Percentiles rank a stretch among this genome's conserved stretches.
Evolutionary conservation across 495 filamentous ascomycete species (phyloP).

Genomic region (Penicillium riverlandense): DNA sequence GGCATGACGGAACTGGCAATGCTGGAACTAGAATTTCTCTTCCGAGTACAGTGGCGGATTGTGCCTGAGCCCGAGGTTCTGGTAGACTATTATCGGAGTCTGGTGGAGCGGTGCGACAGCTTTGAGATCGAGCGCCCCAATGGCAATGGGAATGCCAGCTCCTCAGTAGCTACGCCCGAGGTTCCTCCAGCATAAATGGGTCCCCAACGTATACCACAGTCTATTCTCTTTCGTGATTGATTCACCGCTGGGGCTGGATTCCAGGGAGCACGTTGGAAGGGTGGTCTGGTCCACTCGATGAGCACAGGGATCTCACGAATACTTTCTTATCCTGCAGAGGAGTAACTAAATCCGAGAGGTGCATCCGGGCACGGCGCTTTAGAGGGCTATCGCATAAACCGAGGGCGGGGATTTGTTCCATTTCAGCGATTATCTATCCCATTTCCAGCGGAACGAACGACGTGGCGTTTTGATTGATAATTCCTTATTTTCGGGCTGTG

Average conservation of each 20-base stretch:
- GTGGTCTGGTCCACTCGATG: too few relatives aligned
- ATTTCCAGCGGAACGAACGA: conserved; percentile 8
- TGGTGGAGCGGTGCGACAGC: conserved; percentile 65
- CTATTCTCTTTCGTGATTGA: too few relatives aligned
- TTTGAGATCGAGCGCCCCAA: conserved; percentile 42
- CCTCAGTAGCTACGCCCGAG: conserved; percentile 5
- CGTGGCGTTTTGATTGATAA: conserved; percentile 17
- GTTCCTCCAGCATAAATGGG: conserved; percentile 5
- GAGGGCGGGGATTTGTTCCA: conserved; percentile 14
- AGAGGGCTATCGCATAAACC: conserved; percentile 12
- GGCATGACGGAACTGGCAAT: conserved; percentile 80
- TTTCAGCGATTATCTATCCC: conserved; percentile 12
- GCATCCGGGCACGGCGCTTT: conserved; percentile 5
- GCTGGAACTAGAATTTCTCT: conserved; percentile 90
- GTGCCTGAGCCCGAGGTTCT: conserved; percentile 90
- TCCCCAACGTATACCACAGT: too few relatives aligned
- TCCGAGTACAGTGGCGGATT: conserved; percentile 89
- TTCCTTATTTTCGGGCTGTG: neutral
- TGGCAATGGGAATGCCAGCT: conserved; percentile 2
- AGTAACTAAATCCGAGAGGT: too few relatives aligned
- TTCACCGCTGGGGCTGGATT: too few relatives aligned
- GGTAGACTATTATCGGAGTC: conserved; percentile 83
- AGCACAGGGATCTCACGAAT: too few relatives aligned
- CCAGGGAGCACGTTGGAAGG: too few relatives aligned
- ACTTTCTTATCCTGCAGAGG: too few relatives aligned